Evolutionary conservation across 2,329 filamentous ascomycete genomes (phyloP).

Genomic region (Beauveria bassiana): DNA sequence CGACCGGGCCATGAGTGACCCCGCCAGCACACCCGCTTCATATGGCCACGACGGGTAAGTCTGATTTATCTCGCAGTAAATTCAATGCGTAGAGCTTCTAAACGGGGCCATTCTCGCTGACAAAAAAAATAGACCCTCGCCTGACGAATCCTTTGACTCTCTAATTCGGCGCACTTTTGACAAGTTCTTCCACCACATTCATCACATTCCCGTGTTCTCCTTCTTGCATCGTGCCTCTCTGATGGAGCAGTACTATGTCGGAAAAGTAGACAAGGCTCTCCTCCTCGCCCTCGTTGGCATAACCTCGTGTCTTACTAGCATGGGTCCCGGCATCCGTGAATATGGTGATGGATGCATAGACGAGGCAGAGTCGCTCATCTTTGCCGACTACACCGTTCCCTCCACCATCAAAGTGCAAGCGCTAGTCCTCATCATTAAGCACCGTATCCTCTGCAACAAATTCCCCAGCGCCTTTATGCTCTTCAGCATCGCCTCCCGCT

Average conservation of each 20-base stretch:
- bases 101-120: slow-evolving; percentile 15
- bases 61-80: not conserved
- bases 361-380: slow-evolving; percentile 44
- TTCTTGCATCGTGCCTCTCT: slow-evolving; percentile 52
- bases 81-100: not conserved
- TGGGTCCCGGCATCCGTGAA: slow-evolving; percentile 43
- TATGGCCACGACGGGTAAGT: slow-evolving; percentile 29
- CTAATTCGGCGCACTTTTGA: slow-evolving; percentile 46
- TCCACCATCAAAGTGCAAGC: slow-evolving; percentile 49
- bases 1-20: slow-evolving; percentile 28
- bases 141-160: slow-evolving; percentile 38
- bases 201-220: slow-evolving; percentile 51
- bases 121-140: slow-evolving; percentile 20
- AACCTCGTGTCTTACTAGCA: slow-evolving; percentile 46
- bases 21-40: slow-evolving; percentile 26
- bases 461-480: slow-evolving; percentile 40
- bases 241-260: slow-evolving; percentile 51
- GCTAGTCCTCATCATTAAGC: slow-evolving; percentile 36
- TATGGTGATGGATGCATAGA: slow-evolving; percentile 48
- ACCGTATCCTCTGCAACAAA: slow-evolving; percentile 34
- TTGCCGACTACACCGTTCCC: slow-evolving; percentile 45
- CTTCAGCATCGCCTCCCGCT: slow-evolving; percentile 34
- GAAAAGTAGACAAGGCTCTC: slow-evolving; percentile 46
- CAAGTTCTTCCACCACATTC: slow-evolving; percentile 50
- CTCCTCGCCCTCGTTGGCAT: slow-evolving; percentile 48